Percentiles rank a stretch among this genome's conserved stretches.
phyloP scores from a whole-genome alignment of 306 rosid species.

The Vigna reflexopilosa region DNA sequence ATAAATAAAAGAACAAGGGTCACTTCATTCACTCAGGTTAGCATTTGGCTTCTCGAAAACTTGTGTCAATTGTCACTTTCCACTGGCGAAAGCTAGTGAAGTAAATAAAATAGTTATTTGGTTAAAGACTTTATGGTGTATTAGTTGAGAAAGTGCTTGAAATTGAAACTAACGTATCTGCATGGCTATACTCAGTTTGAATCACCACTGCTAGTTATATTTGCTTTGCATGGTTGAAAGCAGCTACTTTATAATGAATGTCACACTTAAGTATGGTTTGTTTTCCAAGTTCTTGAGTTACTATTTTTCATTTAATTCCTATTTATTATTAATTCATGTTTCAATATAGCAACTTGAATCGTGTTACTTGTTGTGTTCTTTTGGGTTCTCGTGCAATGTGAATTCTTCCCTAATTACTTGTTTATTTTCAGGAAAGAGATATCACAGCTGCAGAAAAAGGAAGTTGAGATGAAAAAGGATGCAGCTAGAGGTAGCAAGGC shows the following conservation, averaged over 20 bases:
- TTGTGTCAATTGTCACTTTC: neutral
- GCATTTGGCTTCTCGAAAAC: constrained; percentile 3
- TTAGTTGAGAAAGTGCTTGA: constrained; percentile 4
- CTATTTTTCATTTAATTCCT: neutral
- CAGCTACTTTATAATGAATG: constrained; percentile 11
- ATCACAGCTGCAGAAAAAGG: constrained; percentile 79
- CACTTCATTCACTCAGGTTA: constrained; percentile 6
- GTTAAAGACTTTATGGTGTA: neutral
- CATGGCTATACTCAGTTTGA: neutral
- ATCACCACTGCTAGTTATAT: neutral
- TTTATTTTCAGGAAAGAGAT: constrained; percentile 75
- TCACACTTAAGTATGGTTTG: neutral
- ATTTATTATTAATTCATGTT: neutral
- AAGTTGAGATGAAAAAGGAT: constrained; percentile 76
- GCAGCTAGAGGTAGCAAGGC: constrained; percentile 99
- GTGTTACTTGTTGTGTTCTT: neutral
- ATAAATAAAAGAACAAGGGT: neutral
- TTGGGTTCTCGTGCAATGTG: constrained; percentile 27
- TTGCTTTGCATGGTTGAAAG: constrained; percentile 13
- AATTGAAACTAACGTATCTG: neutral
- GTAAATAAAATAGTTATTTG: constrained; percentile 18
- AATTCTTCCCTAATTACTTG: constrained; percentile 22
- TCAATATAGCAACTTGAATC: constrained; percentile 14
- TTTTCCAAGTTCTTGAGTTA: constrained; percentile 6
- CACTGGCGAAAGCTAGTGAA: neutral